Evolutionary conservation across 257 asterid genomes (phyloP).

Genomic region (Knoxia roxburghii): DNA sequence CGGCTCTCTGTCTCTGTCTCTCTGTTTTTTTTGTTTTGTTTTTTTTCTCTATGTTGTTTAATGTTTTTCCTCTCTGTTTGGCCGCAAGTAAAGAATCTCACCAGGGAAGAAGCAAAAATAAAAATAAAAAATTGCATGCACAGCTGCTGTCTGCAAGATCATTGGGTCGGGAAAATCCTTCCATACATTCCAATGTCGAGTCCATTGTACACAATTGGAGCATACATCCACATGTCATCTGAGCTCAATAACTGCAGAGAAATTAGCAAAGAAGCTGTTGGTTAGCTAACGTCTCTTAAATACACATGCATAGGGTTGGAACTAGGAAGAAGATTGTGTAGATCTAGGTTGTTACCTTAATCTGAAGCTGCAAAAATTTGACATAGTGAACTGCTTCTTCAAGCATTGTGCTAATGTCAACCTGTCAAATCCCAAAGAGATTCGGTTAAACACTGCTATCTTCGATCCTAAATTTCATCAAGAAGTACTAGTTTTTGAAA

Average conservation of each 20-base stretch:
- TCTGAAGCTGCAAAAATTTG: constrained; percentile 81
- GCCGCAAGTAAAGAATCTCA: constrained; percentile 6
- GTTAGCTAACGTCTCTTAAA: neutral
- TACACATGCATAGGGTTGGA: too few relatives aligned
- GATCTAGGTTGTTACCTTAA: constrained; percentile 47
- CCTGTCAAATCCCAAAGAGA: constrained; percentile 22
- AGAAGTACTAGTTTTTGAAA: neutral
- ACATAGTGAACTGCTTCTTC: constrained; percentile 94
- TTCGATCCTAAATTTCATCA: neutral
- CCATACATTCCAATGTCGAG: constrained; percentile 62
- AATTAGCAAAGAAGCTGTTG: too few relatives aligned
- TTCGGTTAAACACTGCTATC: neutral
- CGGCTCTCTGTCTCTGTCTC: neutral
- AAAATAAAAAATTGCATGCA: constrained; percentile 15
- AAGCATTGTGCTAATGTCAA: constrained; percentile 94
- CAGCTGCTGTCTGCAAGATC: constrained; percentile 11
- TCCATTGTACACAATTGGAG: constrained; percentile 86
- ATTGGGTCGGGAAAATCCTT: constrained; percentile 39
- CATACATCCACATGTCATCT: constrained; percentile 91
- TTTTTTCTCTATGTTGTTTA: too few relatives aligned
- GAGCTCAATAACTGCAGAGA: constrained; percentile 64
- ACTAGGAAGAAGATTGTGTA: too few relatives aligned
- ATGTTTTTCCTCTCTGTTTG: too few relatives aligned
- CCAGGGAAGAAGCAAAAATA: neutral
- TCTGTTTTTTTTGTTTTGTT: too few relatives aligned